Conservation (phyloP, 768 basidiomycete species). For the Mycena latifolia region DNA sequence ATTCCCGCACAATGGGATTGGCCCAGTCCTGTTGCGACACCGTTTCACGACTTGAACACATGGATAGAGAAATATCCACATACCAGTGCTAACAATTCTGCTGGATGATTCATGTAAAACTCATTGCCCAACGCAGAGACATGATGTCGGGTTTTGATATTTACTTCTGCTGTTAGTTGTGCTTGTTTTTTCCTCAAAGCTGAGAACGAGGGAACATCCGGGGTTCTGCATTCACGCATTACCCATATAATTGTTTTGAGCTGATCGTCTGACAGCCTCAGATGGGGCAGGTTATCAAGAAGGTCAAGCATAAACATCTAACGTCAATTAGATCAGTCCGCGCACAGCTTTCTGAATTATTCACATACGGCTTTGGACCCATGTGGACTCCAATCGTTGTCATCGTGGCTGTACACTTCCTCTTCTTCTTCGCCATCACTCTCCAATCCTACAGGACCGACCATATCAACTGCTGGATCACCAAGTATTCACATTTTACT, state of each 20-base stretch:
- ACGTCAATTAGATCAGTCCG: not conserved
- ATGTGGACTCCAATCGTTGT: conserved; percentile 3
- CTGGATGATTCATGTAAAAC: conserved; percentile 45
- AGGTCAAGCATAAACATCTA: conserved; percentile 43
- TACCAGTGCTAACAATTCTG: conserved; percentile 25
- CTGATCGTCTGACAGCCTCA: conserved; percentile 48
- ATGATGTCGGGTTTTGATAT: conserved; percentile 32
- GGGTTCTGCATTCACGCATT: conserved; percentile 45
- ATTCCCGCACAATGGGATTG: conserved; percentile 34
- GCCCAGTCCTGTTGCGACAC: conserved; percentile 39
- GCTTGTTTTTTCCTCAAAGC: conserved; percentile 42
- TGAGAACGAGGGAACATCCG: conserved; percentile 45
- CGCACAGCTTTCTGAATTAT: too few species aligned
- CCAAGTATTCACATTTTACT: not conserved
- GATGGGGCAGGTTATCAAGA: conserved; percentile 47
- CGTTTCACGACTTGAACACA: not conserved
- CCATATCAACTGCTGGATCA: not conserved
- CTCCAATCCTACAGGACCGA: not conserved
- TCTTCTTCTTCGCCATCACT: not conserved
- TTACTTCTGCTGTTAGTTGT: conserved; percentile 26
- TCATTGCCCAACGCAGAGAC: conserved; percentile 42
- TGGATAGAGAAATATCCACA: not conserved
- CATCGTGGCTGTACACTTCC: not conserved
- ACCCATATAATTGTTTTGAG: conserved; percentile 47
- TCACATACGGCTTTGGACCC: conserved; percentile 1